A percentile compares a stretch with the other conserved stretches of the same genome.
Evolutionary conservation across 495 filamentous ascomycete genomes (phyloP).

Genomic region (Cercophora samala): DNA sequence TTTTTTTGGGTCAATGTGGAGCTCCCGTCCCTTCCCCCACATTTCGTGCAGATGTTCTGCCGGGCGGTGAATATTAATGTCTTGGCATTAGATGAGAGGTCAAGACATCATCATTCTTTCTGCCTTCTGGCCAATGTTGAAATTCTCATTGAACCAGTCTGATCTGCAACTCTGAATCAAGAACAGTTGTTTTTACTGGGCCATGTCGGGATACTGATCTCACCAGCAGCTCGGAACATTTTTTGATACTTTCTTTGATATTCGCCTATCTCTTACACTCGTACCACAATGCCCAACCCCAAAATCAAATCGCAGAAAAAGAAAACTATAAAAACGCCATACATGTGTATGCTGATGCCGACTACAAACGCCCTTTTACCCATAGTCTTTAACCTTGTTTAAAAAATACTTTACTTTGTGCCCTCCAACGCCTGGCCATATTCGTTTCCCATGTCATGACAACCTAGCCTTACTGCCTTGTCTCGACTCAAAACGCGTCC

Average conservation of each 20-base stretch:
- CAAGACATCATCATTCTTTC: background rate
- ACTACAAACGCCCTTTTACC: background rate
- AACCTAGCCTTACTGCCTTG: background rate
- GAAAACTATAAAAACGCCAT: background rate
- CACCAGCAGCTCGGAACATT: no score
- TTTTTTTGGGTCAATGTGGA: constrained; percentile 36
- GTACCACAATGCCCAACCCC: background rate
- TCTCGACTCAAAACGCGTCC: background rate
- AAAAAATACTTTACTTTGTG: background rate
- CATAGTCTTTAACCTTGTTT: background rate
- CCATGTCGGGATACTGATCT: no score
- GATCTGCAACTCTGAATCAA: no score
- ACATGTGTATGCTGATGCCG: background rate
- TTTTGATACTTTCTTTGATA: background rate
- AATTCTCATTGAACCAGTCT: no score
- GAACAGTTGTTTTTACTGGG: no score
- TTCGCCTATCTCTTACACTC: background rate
- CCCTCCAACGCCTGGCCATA: background rate
- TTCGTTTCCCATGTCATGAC: background rate
- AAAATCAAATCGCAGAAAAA: background rate
- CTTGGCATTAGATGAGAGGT: background rate
- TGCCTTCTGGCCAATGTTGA: no score
- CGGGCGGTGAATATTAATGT: constrained; percentile 27
- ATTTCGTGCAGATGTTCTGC: constrained; percentile 27
- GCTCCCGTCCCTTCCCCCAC: constrained; percentile 16